phyloP scores from a whole-genome alignment of 768 basidiomycete species.

The Chalciporus piperatus region DNA sequence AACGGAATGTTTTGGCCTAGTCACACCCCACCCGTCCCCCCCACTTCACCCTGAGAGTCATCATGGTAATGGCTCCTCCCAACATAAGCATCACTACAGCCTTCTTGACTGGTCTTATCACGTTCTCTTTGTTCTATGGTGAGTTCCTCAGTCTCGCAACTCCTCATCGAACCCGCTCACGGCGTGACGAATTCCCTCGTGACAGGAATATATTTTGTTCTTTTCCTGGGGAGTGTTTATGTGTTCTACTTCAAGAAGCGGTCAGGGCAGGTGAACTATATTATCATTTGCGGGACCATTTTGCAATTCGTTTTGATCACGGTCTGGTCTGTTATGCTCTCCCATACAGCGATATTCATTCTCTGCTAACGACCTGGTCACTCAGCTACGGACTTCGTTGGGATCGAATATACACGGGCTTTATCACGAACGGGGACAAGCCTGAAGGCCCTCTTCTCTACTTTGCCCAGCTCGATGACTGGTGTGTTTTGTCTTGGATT shows the following conservation, averaged over 20 bases:
- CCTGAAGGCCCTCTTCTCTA: slow-evolving; percentile 3
- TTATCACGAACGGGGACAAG: slow-evolving; percentile 3
- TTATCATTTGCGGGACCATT: slow-evolving; percentile 1
- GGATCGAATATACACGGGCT: slow-evolving; percentile 5
- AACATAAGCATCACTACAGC: slow-evolving; percentile 7
- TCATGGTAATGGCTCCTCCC: not conserved
- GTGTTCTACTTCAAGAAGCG: not conserved
- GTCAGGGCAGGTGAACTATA: too few relatives aligned
- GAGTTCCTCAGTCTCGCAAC: not conserved
- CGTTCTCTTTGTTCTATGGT: slow-evolving; percentile 9
- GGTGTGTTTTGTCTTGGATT: not conserved
- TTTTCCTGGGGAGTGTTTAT: slow-evolving; percentile 7
- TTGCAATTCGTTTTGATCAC: slow-evolving; percentile 10
- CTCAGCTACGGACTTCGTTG: slow-evolving; percentile 1
- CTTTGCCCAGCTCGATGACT: slow-evolving; percentile 1
- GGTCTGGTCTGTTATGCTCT: not conserved
- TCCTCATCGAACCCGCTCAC: too few relatives aligned
- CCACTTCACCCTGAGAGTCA: too few relatives aligned
- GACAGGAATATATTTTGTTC: slow-evolving; percentile 5
- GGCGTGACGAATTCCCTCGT: too few relatives aligned
- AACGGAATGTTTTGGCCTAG: too few relatives aligned
- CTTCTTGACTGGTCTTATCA: slow-evolving; percentile 8
- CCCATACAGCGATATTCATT: too few relatives aligned
- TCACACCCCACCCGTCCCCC: too few relatives aligned
- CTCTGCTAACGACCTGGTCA: not conserved